Evolutionary conservation across 2,329 filamentous ascomycete species (phyloP), one percentile per base, ranked within the genome.

Genomic region (Epichloe scottii): DNA sequence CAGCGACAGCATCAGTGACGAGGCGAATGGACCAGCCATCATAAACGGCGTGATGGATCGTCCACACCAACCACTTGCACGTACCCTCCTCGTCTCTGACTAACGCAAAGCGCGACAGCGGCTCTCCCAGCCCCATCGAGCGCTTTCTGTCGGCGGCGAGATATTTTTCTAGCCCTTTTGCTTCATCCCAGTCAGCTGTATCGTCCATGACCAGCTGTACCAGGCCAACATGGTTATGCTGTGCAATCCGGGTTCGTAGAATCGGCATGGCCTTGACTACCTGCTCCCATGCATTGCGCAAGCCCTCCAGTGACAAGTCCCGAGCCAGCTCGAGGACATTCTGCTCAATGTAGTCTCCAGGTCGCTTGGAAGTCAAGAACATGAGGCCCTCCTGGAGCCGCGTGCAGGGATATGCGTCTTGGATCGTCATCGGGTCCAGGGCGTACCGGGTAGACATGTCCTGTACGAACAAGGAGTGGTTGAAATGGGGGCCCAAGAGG

Each of bases 1-100:
- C 12, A 3, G 34, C 51, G n/a, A 50, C 44, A 15, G 71, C 63
- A 1, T 71, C 57, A 4, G 72, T 55, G 3, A 68, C 68, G 63
- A 73, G 68, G 1, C 67, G 71, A 68, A 74, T 74, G 11, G 73
- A 54, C 54, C 52, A 55, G n/a, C 52, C 75, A 44, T 79, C 76
- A 49, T 78, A 78, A 0, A 77, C 59, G 7, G 70, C 71, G 51
- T 79, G 76, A 52, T 77, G 74, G 58, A 74, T 68, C 0, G 44
- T 50, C 46, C 46, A 33, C 3, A 43, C 71, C 71, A 56, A 71
- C 60, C 23, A 75, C 66, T 53, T 75, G 68, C 53, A 69, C 59
- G 11, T 17, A 53, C 49, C 58, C 61, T 33, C 53, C 5, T 60
- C 57, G 19, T 65, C 60, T 4, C 57, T 49, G 3, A 72, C 56